A percentile compares a stretch with the other conserved stretches of the same genome.
phyloP scores from a whole-genome alignment of 1,139 yeast species.

The Kluyveromyces marxianus region DNA sequence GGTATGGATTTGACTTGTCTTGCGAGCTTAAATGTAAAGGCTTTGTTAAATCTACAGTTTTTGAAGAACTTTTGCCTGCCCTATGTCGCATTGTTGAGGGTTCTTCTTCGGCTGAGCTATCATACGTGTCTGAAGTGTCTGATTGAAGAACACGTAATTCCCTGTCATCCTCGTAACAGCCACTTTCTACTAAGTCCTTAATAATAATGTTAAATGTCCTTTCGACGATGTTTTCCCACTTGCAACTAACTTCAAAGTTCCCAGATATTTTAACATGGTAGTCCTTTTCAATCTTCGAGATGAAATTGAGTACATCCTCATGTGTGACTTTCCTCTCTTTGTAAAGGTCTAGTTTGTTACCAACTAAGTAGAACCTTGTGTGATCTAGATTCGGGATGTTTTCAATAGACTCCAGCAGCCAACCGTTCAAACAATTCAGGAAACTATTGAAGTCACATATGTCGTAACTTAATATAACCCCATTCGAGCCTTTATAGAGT shows the following conservation, averaged over 20 bases:
- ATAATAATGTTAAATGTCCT: conserved; percentile 25
- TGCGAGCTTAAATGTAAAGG: not conserved
- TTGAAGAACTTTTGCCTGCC: not conserved
- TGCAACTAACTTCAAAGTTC: conserved; percentile 30
- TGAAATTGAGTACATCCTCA: conserved; percentile 23
- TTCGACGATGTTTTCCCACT: conserved; percentile 28
- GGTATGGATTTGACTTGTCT: not conserved
- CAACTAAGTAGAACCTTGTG: conserved; percentile 35
- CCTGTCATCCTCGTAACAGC: conserved; percentile 23
- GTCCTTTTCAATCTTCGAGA: conserved; percentile 18
- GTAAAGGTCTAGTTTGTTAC: conserved; percentile 36
- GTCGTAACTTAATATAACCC: conserved; percentile 56
- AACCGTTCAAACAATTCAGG: conserved; percentile 41
- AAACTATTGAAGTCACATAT: conserved; percentile 49
- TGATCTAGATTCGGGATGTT: conserved; percentile 26
- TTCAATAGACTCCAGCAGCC: conserved; percentile 36
- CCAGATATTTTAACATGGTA: conserved; percentile 25
- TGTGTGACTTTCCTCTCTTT: conserved; percentile 27
- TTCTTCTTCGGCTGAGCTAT: not conserved
- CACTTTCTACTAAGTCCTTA: conserved; percentile 26
- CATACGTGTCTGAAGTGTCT: not conserved
- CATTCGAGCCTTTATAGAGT: conserved; percentile 55
- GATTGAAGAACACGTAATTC: not conserved
- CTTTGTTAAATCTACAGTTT: conserved; percentile 5
- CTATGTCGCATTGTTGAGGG: not conserved